These are phyloP conservation scores for Solanum microdontum DNA, from an alignment of 257 asterid genomes.

Conservation along the genomic window DNA sequence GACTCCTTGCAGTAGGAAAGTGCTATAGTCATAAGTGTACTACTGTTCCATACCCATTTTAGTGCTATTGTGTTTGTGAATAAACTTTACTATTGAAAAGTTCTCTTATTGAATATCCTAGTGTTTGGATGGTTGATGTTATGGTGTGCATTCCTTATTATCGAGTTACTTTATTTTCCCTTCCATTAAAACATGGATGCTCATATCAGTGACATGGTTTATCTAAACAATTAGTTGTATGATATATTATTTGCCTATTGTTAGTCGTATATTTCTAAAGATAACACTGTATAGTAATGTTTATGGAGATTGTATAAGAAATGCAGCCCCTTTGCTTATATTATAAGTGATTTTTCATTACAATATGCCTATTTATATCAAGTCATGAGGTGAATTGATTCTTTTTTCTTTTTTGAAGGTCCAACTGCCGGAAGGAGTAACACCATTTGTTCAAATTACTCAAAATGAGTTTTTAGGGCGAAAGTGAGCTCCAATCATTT, in stretches of 20 bases:
- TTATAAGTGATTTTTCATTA: neutral
- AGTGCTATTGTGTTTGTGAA: neutral
- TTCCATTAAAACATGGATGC: neutral
- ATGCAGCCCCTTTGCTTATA: neutral
- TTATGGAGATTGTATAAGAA: neutral
- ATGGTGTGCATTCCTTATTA: neutral
- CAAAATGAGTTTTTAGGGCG: constrained; percentile 50
- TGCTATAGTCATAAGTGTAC: neutral
- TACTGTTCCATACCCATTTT: neutral
- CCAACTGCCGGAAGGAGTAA: constrained; percentile 40
- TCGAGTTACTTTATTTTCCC: neutral
- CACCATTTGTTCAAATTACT: constrained; percentile 35
- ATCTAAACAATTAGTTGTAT: neutral
- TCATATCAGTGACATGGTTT: neutral
- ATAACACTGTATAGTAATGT: neutral
- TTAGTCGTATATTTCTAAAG: neutral
- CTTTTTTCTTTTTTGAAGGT: constrained; percentile 36
- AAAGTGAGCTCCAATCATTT: constrained; percentile 37
- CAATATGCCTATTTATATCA: neutral
- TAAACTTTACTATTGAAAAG: neutral
- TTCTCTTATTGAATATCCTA: neutral
- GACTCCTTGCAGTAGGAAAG: neutral
- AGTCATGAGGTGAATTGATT: constrained; percentile 6
- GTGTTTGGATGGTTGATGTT: neutral
- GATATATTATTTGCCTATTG: neutral